phyloP scores from a whole-genome alignment of 1,139 yeast genomes.

The Protomyces pachydermus region DNA sequence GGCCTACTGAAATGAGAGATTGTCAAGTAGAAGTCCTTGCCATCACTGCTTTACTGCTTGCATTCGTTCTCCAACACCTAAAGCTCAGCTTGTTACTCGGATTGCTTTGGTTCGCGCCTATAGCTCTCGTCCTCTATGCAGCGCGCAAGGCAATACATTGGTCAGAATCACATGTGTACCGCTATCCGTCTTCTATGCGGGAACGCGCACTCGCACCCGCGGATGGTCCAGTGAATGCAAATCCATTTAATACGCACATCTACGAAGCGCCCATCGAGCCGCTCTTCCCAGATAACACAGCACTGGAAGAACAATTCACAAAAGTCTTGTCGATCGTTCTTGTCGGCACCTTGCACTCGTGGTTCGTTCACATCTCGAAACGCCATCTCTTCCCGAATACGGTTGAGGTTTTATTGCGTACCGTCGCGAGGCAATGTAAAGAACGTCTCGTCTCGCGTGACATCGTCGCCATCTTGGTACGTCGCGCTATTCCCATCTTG shows the following conservation, averaged over 20 bases:
- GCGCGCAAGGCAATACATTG: not conserved
- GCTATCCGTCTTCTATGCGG: not conserved
- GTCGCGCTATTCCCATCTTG: slow-evolving; percentile 57
- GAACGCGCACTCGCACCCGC: not conserved
- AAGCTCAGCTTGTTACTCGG: not conserved
- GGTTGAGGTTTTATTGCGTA: slow-evolving; percentile 49
- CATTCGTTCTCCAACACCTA: not conserved
- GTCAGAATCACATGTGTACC: not conserved
- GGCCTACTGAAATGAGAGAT: no score
- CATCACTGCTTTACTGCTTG: not conserved
- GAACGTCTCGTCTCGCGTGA: slow-evolving; percentile 48
- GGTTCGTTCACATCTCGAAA: slow-evolving; percentile 55
- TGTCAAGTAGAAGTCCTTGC: not conserved
- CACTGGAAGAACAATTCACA: slow-evolving; percentile 39
- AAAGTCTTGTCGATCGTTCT: slow-evolving; percentile 52
- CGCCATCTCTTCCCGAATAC: slow-evolving; percentile 52
- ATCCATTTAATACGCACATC: not conserved
- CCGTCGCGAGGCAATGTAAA: slow-evolving; percentile 45
- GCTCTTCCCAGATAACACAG: slow-evolving; percentile 10
- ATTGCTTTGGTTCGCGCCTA: not conserved
- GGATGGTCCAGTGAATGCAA: not conserved
- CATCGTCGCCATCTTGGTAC: slow-evolving; percentile 54
- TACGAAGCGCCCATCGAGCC: not conserved
- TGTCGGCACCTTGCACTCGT: slow-evolving; percentile 57
- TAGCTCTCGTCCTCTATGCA: not conserved